phyloP scores from a whole-genome alignment of 1,284 basidiomycete species.

The Porodaedalea pini region DNA sequence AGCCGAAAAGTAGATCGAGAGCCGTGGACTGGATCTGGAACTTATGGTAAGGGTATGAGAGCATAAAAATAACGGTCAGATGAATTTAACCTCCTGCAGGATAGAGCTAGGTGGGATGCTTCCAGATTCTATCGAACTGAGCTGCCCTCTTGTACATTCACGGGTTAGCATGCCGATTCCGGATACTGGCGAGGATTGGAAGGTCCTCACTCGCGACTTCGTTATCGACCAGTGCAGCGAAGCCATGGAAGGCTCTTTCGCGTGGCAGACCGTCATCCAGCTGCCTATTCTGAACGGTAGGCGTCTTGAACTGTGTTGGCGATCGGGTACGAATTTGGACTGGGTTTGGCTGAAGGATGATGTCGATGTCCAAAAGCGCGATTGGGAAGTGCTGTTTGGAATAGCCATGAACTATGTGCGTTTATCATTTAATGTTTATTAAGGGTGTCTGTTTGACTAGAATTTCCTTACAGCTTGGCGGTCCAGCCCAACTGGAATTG shows the following conservation, averaged over 20 bases:
- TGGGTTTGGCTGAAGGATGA: constrained; percentile 77
- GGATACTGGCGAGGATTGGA: constrained; percentile 34
- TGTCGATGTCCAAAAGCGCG: constrained; percentile 55
- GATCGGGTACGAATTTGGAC: constrained; percentile 65
- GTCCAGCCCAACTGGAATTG: constrained; percentile 64
- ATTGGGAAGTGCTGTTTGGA: constrained; percentile 73
- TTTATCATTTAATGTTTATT: not conserved
- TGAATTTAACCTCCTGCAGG: constrained; percentile 40
- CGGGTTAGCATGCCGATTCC: constrained; percentile 66
- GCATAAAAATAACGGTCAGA: too few species aligned
- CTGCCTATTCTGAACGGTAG: constrained; percentile 50
- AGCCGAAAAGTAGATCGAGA: constrained; percentile 64
- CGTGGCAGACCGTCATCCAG: constrained; percentile 62
- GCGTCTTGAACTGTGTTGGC: constrained; percentile 74
- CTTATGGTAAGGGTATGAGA: constrained; percentile 50
- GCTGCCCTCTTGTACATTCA: constrained; percentile 47
- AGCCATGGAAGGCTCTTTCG: constrained; percentile 48
- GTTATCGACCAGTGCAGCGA: constrained; percentile 46
- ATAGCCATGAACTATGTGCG: constrained; percentile 65
- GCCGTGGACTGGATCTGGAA: constrained; percentile 83
- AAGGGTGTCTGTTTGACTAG: constrained; percentile 3
- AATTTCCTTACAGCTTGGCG: constrained; percentile 38
- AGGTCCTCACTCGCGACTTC: constrained; percentile 24
- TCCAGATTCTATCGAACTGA: constrained; percentile 44
- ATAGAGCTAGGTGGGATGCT: constrained; percentile 50